Percentiles rank a stretch among this genome's conserved stretches.
These are phyloP conservation scores for Collariella sp. DNA, from an alignment of 495 filamentous ascomycete genomes.

Conservation along the genomic window DNA sequence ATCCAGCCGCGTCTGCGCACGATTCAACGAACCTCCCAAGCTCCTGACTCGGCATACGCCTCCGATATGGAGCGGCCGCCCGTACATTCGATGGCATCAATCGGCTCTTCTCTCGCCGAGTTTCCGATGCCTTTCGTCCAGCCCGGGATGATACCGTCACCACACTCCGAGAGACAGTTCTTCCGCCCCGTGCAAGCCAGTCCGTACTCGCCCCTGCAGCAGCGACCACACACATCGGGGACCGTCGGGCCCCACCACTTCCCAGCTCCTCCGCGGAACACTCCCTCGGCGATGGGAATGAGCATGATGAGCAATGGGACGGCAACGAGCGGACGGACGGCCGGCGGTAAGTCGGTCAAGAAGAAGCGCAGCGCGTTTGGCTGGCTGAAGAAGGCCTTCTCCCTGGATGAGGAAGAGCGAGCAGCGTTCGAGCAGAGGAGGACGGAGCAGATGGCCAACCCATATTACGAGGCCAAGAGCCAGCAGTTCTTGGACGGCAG, in stretches of 20 bases:
- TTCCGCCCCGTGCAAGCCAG: slow-evolving; percentile 47
- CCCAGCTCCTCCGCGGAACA: slow-evolving; percentile 30
- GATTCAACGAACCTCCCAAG: slow-evolving; percentile 29
- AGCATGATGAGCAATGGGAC: slow-evolving; percentile 41
- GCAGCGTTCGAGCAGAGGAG: slow-evolving; percentile 42
- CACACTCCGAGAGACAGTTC: slow-evolving; percentile 44
- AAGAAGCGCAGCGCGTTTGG: slow-evolving; percentile 53
- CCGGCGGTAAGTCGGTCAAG: slow-evolving; percentile 35
- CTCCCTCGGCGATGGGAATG: slow-evolving; percentile 45
- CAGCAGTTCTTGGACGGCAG: slow-evolving; percentile 39
- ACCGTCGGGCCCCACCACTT: slow-evolving; percentile 23
- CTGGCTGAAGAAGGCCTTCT: slow-evolving; percentile 52
- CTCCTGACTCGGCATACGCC: slow-evolving; percentile 44
- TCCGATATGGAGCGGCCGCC: slow-evolving; percentile 40
- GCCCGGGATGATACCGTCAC: slow-evolving; percentile 37
- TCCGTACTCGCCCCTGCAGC: slow-evolving; percentile 47
- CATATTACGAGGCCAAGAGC: slow-evolving; percentile 36
- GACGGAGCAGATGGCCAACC: slow-evolving; percentile 30
- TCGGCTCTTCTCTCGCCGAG: slow-evolving; percentile 23
- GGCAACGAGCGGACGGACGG: slow-evolving; percentile 23
- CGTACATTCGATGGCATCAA: slow-evolving; percentile 24
- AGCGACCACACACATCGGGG: slow-evolving; percentile 46
- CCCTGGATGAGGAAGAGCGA: slow-evolving; percentile 48
- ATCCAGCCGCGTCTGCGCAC: slow-evolving; percentile 23
- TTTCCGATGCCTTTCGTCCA: slow-evolving; percentile 31